A percentile compares a stretch with the other conserved stretches of the same genome.
Evolutionary conservation across 2,329 filamentous ascomycete genomes (phyloP).

Genomic region (Calonectria hongkongensis): DNA sequence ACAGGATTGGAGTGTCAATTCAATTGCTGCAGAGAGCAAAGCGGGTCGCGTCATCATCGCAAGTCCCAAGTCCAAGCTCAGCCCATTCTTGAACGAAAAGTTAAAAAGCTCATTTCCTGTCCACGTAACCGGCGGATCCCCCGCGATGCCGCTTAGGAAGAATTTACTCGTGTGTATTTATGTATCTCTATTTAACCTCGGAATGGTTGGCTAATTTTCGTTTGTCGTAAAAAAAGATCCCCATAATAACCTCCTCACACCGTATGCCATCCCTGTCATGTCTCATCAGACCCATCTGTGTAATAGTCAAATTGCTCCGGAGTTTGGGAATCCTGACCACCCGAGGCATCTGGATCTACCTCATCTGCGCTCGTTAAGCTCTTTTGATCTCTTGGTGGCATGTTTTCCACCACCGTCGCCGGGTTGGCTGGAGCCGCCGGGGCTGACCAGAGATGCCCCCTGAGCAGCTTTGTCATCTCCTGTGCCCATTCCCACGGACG

Average conservation of each 20-base stretch:
- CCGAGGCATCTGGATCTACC: conserved; percentile 53
- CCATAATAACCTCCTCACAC: background rate
- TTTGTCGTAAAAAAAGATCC: background rate
- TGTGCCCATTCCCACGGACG: conserved; percentile 87
- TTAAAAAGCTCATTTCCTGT: background rate
- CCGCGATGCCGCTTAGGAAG: background rate
- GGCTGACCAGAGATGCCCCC: conserved; percentile 51
- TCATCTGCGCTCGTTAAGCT: conserved; percentile 25
- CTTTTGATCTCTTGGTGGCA: background rate
- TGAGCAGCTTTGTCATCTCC: conserved; percentile 73
- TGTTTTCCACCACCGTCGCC: background rate
- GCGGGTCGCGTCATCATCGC: background rate
- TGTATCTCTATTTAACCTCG: background rate
- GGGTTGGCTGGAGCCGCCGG: background rate
- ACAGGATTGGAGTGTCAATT: background rate
- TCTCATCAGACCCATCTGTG: conserved; percentile 55
- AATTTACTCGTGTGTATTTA: background rate
- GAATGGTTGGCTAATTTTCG: background rate
- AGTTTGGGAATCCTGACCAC: conserved; percentile 54
- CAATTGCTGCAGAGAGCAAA: background rate
- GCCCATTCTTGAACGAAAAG: background rate
- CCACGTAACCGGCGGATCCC: background rate
- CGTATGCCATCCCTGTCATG: conserved; percentile 38
- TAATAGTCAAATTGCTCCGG: conserved; percentile 60
- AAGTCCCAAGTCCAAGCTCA: conserved; percentile 4